These are phyloP conservation scores for Straminergon stramineum DNA, from an alignment of 225 moss, liverwort and hornwort species.

Conservation along the genomic window DNA sequence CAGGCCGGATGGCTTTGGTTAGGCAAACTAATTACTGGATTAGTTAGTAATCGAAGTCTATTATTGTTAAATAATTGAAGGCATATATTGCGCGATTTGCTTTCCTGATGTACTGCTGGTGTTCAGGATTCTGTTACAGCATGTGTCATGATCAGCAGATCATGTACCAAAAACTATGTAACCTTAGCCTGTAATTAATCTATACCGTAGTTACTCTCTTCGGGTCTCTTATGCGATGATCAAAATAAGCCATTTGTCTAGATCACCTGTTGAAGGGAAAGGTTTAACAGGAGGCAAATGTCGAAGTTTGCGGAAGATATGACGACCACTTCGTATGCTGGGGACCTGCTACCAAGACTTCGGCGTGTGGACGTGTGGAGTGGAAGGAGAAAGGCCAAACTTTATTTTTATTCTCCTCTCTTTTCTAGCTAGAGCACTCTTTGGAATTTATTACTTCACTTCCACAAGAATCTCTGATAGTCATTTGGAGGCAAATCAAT, in stretches of 20 bases:
- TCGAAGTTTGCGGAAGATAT: background rate
- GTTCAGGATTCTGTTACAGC: background rate
- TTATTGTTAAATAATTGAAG: background rate
- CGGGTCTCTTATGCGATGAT: no score
- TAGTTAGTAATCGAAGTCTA: background rate
- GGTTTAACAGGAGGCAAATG: background rate
- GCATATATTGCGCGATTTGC: background rate
- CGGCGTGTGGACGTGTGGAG: background rate
- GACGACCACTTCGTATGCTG: background rate
- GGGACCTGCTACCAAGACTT: background rate
- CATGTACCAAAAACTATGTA: background rate
- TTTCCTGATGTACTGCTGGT: background rate
- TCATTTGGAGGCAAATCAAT: background rate
- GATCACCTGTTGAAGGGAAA: background rate
- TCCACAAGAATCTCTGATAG: background rate
- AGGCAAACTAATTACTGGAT: background rate
- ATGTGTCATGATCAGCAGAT: background rate
- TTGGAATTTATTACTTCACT: background rate
- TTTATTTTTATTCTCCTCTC: background rate
- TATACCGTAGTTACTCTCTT: background rate
- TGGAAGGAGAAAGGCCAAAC: background rate
- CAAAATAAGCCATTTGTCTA: background rate
- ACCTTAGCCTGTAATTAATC: no score
- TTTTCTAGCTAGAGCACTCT: background rate
- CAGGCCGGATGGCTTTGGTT: background rate